Evolutionary conservation across 176 grass and related monocot species (phyloP).

Genomic region (Musa beccarii): DNA sequence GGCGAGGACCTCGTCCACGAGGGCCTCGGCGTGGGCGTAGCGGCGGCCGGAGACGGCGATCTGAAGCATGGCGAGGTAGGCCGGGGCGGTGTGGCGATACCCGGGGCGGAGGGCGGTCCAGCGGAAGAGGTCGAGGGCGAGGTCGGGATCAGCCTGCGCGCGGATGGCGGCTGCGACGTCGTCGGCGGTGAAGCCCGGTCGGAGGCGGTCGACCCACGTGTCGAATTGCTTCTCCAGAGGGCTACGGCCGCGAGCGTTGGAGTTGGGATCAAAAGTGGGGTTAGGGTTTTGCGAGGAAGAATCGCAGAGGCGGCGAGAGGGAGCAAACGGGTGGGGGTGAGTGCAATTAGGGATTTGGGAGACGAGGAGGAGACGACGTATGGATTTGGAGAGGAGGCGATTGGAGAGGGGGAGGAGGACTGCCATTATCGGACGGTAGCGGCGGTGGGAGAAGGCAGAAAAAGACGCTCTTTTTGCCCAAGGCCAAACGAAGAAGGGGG

Average conservation of each 20-base stretch:
- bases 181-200: conserved; percentile 51
- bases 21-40: conserved; percentile 41
- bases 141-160: conserved; percentile 51
- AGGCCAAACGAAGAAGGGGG: no score
- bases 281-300: conserved; percentile 1
- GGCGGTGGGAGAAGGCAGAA: background rate
- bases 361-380: conserved; percentile 11
- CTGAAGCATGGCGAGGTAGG: conserved; percentile 62
- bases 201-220: conserved; percentile 70
- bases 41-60: conserved; percentile 46
- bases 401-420: background rate
- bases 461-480: no score
- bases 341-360: conserved; percentile 1
- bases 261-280: background rate
- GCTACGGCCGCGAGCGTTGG: conserved; percentile 23
- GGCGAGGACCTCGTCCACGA: conserved; percentile 69
- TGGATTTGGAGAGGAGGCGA: background rate
- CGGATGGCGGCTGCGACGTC: conserved; percentile 54
- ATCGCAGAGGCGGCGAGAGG: conserved; percentile 15
- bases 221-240: conserved; percentile 75
- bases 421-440: background rate
- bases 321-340: background rate
- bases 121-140: conserved; percentile 84
- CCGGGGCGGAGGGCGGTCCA: conserved; percentile 69
- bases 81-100: conserved; percentile 46